Evolutionary conservation across 2,329 filamentous ascomycete genomes (phyloP).

Genomic region (Cercospora zeina): DNA sequence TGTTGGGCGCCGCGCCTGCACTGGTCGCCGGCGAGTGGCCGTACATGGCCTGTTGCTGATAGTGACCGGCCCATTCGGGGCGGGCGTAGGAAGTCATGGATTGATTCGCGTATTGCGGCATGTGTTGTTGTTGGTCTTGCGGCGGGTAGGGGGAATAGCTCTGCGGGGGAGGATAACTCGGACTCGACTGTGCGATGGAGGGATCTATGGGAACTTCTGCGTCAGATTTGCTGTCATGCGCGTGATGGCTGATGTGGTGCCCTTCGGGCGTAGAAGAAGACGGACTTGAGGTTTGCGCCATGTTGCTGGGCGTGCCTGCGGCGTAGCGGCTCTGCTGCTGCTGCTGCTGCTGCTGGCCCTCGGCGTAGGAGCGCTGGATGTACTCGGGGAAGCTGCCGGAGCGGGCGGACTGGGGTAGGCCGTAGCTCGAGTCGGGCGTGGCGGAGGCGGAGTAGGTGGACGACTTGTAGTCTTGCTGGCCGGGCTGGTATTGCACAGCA

Average conservation of each 20-base stretch:
- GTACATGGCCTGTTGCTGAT: slow-evolving; percentile 55
- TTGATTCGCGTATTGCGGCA: slow-evolving; percentile 73
- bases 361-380: slow-evolving; percentile 71
- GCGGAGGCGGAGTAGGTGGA: slow-evolving; percentile 67
- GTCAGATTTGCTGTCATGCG: slow-evolving; percentile 75
- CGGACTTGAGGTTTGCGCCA: slow-evolving; percentile 99
- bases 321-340: slow-evolving; percentile 72
- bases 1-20: slow-evolving; percentile 57
- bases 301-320: slow-evolving; percentile 74
- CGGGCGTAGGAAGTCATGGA: slow-evolving; percentile 64
- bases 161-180: slow-evolving; percentile 76
- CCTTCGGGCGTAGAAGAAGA: slow-evolving; percentile 85
- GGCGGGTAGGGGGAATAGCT: slow-evolving; percentile 86
- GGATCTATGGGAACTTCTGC: slow-evolving; percentile 98
- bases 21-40: slow-evolving; percentile 58
- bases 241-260: slow-evolving; percentile 66
- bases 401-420: slow-evolving; percentile 71
- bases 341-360: slow-evolving; percentile 71
- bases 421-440: slow-evolving; percentile 88
- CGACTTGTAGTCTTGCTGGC: slow-evolving; percentile 71
- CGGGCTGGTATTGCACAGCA: slow-evolving; percentile 84
- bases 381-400: slow-evolving; percentile 86
- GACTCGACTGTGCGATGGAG: slow-evolving; percentile 89
- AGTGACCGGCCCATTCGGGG: slow-evolving; percentile 69
- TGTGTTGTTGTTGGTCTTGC: slow-evolving; percentile 73